A percentile compares a stretch with the other conserved stretches of the same genome.
These are phyloP conservation scores for Clausena lansium DNA, from an alignment of 345 rosid genomes.

Conservation along the genomic window DNA sequence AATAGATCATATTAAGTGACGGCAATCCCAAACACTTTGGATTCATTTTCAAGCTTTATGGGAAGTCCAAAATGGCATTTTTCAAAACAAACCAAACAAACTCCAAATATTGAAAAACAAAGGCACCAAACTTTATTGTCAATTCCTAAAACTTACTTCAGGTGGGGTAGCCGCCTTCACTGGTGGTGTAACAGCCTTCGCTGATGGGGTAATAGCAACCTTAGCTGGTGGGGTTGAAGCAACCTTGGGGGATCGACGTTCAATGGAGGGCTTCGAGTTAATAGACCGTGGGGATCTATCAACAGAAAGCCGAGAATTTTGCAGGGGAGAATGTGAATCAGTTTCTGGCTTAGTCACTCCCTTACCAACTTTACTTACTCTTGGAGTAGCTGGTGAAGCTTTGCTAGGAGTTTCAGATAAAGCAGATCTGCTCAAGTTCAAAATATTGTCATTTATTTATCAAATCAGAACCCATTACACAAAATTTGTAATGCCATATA, in stretches of 20 bases:
- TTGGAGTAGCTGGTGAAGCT: conserved; percentile 68
- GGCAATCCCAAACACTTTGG: background rate
- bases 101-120: background rate
- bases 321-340: conserved; percentile 58
- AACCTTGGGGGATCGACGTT: conserved; percentile 66
- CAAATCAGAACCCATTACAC: conserved; percentile 12
- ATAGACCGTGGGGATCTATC: conserved; percentile 73
- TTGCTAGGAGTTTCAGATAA: conserved; percentile 70
- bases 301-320: conserved; percentile 55
- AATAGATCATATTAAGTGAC: background rate
- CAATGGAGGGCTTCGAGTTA: conserved; percentile 58
- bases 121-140: background rate
- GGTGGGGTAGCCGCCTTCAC: conserved; percentile 37
- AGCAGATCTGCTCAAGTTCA: conserved; percentile 57
- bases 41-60: background rate
- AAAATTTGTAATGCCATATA: conserved; percentile 15
- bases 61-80: background rate
- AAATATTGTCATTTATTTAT: conserved; percentile 1
- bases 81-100: background rate
- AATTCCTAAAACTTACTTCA: conserved; percentile 50
- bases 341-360: conserved; percentile 58
- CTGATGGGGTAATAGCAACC: background rate
- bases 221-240: conserved; percentile 15
- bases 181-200: background rate
- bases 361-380: conserved; percentile 52